Evolutionary conservation across 1,139 yeast species (phyloP).

Genomic region (Hyphopichia buzzinii): DNA sequence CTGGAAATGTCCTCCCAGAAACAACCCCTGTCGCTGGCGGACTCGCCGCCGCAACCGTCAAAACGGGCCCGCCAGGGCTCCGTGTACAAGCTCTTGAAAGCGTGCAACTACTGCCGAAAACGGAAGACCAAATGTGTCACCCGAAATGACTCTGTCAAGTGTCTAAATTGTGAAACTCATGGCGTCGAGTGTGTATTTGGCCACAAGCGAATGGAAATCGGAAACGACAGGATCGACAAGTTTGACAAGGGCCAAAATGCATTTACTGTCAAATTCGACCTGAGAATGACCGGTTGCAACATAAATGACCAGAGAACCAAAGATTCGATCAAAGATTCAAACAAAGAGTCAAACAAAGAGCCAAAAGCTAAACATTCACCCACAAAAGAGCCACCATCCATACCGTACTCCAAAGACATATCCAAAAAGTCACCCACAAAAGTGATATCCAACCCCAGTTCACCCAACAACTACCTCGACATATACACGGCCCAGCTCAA

Average conservation of each 20-base stretch:
- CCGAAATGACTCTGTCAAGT: conserved; percentile 7
- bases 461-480: not conserved
- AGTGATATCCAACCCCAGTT: no score
- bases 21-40: no score
- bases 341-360: not conserved
- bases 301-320: no score
- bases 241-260: no score
- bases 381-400: no score
- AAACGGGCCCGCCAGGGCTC: conserved; percentile 1
- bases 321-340: not conserved
- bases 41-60: not conserved
- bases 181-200: conserved; percentile 16
- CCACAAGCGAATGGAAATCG: conserved; percentile 11
- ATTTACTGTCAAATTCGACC: no score
- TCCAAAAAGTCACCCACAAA: no score
- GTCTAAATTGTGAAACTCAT: conserved; percentile 17
- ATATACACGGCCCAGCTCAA: conserved; percentile 15
- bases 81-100: conserved; percentile 16
- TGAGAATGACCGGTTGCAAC: no score
- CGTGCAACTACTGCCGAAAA: conserved; percentile 18
- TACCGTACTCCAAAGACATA: no score
- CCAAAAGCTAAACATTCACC: not conserved
- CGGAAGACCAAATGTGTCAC: conserved; percentile 20
- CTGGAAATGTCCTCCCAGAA: no score
- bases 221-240: no score